Base-by-base conservation (phyloP, 2,329 filamentous ascomycete species). In the Alternaria viburni region DNA sequence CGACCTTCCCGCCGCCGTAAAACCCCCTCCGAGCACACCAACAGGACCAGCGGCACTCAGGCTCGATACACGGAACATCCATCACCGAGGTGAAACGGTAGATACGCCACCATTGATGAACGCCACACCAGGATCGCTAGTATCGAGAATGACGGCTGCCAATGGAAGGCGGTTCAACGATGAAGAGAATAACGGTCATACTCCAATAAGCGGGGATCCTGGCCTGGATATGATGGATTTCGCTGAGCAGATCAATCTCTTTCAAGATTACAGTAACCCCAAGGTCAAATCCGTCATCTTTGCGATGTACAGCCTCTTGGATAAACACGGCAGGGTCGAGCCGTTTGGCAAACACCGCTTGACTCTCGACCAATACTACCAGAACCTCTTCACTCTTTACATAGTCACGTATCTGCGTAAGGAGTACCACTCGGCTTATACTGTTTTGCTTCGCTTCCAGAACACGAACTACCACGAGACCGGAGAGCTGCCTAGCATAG, bases 371-470 rank as follows among this genome's bases (percentile, higher is more conserved):
- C 15, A 59, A 7, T 67, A 68, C 62, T 73, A 72, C 55, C 23
- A 56, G 23, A 62, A 63, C 13, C 65, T 73, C 2, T 47, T 70
- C 4, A 60, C 58, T 12, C 25, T 68, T 5, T 70, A 70, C 59
- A 66, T 70, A 11, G 43, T 70, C 41, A 58, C 61, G 6, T 26
- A 58, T 12, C 49, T 49, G 12, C 45, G 50, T 6, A 13, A 25
- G 5, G 52, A 62, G 21, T 12, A 28, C 4, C 8, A 55, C 55
- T 19, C 68, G 13, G 50, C 64, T 5, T 69, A 66, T 43, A 59
- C 56, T 4, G 36, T 66, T 3, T 36, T 70, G 7, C 57, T 70
- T 5, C 50, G 51, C 12, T 65, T 70, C 15, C 70, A 73, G 28
- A 45, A 36, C 26, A 71, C 66, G 8, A 69, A 60, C 26, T 65